Base-by-base conservation (phyloP, 225 moss, liverwort and hornwort genomes). In the Sphagnum contortum region DNA sequence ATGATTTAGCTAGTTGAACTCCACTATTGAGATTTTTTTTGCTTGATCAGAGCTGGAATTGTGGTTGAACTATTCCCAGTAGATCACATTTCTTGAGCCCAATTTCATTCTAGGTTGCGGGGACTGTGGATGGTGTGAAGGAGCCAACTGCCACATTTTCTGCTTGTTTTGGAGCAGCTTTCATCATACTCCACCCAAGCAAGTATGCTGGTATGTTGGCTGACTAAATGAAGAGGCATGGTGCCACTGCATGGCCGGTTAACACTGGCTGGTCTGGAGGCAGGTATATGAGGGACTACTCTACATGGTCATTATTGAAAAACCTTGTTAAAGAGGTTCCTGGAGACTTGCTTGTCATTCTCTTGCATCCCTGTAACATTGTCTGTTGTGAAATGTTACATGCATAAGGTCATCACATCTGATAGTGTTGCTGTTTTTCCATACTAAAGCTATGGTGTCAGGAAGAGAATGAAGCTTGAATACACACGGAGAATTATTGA, bases 191-290 rank as follows among this genome's bases (percentile, higher is more conserved):
- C 74, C 96, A 98, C 70, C 96, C 96, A 0, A 98, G 92, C 5
- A 92, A 87, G 73, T 98, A 98, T 66, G 96, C 96, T 2, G 80
- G 90, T 11, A 98, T 98, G 96, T 73, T 98, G 11, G 92, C 96
- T 5, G 90, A 93, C 52, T 90, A 92, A 70, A 98, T 98, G 96
- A 80, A 84, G 64, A 72, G 57, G 60, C 76, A 93, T 51, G 90
- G 90, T 54, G 83, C 90, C 2, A 82, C 87, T 4, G 92, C 96
- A 0, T 98, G 92, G 92, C 64, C 92, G 63, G 96, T 98, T 49
- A 98, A 98, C 79, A 98, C 96, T 2, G 96, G 96, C n/a, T 98
- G 96, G 96, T 74, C 68, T 44, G 96, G 92, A 57, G 96, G 96
- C 76, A 98, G 96, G 90, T 98, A 65, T 10, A 44, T 64, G 9